phyloP scores from a whole-genome alignment of 345 rosid species.

The Turnera subulata region DNA sequence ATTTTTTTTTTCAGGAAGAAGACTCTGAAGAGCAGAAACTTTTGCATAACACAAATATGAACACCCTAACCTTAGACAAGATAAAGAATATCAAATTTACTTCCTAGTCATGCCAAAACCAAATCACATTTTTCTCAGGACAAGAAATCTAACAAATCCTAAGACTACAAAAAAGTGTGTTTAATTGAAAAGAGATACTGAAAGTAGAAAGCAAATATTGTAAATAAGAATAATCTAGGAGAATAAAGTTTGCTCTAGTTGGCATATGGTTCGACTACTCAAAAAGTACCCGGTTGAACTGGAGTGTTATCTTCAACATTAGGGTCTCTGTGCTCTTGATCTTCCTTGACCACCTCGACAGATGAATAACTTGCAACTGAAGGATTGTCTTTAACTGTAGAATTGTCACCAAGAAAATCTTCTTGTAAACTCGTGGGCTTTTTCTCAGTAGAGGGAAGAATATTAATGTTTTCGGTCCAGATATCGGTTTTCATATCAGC shows the following conservation, averaged over 20 bases:
- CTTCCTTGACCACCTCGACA: constrained; percentile 15
- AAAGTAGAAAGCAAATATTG: too few relatives aligned
- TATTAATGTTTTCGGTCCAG: constrained; percentile 7
- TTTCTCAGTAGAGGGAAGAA: constrained; percentile 16
- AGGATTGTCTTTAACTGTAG: constrained; percentile 12
- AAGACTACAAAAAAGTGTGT: too few relatives aligned
- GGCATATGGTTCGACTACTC: constrained; percentile 17
- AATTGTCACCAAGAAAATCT: constrained; percentile 16
- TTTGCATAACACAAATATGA: too few relatives aligned
- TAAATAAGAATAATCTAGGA: not conserved
- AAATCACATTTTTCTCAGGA: too few relatives aligned
- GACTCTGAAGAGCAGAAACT: too few relatives aligned
- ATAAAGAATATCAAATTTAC: too few relatives aligned
- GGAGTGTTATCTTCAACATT: constrained; percentile 24
- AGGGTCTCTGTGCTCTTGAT: constrained; percentile 18
- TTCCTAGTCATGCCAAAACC: too few relatives aligned
- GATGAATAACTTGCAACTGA: constrained; percentile 22
- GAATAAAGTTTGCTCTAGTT: not conserved
- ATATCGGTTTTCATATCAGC: too few relatives aligned
- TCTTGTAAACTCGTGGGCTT: constrained; percentile 11
- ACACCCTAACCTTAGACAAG: too few relatives aligned
- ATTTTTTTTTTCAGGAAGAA: too few relatives aligned
- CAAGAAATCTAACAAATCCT: too few relatives aligned
- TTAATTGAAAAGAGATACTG: too few relatives aligned
- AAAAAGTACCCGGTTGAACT: constrained; percentile 20